Evolutionary conservation across 108 stramenopile genomes (phyloP).

Genomic region (Schizochytrium sp.): DNA sequence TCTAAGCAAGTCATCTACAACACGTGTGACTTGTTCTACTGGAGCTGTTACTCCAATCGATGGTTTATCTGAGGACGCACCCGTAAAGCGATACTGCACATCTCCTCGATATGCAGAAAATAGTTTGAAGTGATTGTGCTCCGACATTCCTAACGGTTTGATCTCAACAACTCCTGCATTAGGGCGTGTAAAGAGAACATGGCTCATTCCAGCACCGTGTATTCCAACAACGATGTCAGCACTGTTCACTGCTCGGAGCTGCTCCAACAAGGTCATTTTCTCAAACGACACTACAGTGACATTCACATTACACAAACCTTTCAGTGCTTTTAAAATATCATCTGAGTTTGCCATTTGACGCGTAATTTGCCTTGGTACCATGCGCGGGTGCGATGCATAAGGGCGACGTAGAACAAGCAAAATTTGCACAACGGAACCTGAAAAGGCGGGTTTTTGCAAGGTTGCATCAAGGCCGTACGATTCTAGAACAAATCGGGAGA

Average conservation of each 20-base stretch:
- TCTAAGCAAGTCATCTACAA: too few species aligned
- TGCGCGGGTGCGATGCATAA: not conserved
- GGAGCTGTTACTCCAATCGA: too few species aligned
- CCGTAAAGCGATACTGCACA: too few species aligned
- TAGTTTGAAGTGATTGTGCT: not conserved
- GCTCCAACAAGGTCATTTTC: not conserved
- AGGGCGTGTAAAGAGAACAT: not conserved
- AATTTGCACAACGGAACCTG: not conserved
- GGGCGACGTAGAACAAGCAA: not conserved
- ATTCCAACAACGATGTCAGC: not conserved
- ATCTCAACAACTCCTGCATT: not conserved
- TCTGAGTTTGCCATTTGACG: not conserved
- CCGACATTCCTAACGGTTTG: not conserved
- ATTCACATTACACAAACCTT: not conserved
- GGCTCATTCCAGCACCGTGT: not conserved
- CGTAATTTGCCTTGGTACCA: not conserved
- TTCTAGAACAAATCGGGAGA: not conserved
- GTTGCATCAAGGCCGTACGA: not conserved
- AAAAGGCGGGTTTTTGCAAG: not conserved
- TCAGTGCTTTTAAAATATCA: not conserved
- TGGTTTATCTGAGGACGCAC: too few species aligned
- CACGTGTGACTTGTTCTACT: too few species aligned
- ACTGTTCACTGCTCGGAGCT: not conserved
- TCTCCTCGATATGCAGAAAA: not conserved
- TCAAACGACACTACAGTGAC: not conserved